A percentile compares a stretch with the other conserved stretches of the same genome.
phyloP scores from a whole-genome alignment of 345 rosid genomes.

The Atalantia buxifolia region DNA sequence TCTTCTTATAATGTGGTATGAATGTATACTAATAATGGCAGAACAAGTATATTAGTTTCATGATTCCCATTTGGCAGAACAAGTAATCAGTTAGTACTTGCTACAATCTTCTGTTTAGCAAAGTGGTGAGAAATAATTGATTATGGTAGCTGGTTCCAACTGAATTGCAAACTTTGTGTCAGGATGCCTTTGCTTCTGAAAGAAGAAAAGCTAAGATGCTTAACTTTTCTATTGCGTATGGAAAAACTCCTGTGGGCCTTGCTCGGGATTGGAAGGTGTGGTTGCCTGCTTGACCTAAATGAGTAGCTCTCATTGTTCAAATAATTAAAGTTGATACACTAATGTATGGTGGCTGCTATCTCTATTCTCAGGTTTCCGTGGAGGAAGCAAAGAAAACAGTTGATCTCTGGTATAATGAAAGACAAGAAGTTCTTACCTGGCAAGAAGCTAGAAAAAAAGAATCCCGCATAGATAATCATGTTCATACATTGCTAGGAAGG shows the following conservation, averaged over 20 bases:
- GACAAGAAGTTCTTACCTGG: slow-evolving; percentile 83
- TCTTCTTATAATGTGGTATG: not conserved
- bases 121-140: not conserved
- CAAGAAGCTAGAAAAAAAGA: slow-evolving; percentile 71
- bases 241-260: slow-evolving; percentile 87
- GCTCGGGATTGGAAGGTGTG: slow-evolving; percentile 95
- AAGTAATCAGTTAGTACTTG: no score
- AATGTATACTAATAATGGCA: not conserved
- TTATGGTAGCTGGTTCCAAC: not conserved
- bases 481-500: slow-evolving; percentile 77
- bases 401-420: slow-evolving; percentile 85
- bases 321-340: slow-evolving; percentile 5
- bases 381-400: slow-evolving; percentile 85
- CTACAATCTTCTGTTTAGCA: not conserved
- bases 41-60: not conserved
- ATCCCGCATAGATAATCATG: slow-evolving; percentile 47
- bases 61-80: not conserved
- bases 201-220: slow-evolving; percentile 97
- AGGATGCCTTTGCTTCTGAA: slow-evolving; percentile 86
- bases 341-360: not conserved
- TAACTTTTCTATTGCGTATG: slow-evolving; percentile 97
- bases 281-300: not conserved
- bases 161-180: slow-evolving; percentile 9
- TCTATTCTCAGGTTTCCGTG: slow-evolving; percentile 58
- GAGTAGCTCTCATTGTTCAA: not conserved